Evolutionary conservation across 2,329 filamentous ascomycete genomes (phyloP).

Genomic region (Domatiomyces catenatus): DNA sequence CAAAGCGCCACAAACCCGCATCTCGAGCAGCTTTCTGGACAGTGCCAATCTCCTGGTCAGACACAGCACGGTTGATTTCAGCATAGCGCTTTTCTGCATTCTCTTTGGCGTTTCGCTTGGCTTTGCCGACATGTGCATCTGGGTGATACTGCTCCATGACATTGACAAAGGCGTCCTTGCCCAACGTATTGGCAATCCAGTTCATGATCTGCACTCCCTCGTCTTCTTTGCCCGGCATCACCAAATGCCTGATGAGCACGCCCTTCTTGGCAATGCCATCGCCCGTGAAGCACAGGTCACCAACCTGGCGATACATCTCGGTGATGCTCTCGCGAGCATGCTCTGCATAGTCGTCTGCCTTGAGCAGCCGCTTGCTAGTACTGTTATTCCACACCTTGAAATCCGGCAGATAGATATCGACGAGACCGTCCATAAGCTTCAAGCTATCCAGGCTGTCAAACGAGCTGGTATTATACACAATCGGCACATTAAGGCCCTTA

Average conservation of each 20-base stretch:
- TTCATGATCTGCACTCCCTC: slow-evolving; percentile 60
- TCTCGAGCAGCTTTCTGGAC: slow-evolving; percentile 53
- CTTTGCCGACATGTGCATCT: slow-evolving; percentile 65
- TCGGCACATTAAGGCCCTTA: slow-evolving; percentile 53
- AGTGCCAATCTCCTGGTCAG: slow-evolving; percentile 46
- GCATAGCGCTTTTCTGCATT: slow-evolving; percentile 46
- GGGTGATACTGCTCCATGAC: slow-evolving; percentile 84
- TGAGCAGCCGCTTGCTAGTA: slow-evolving; percentile 56
- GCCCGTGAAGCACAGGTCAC: slow-evolving; percentile 64
- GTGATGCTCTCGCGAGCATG: slow-evolving; percentile 62
- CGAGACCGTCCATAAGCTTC: slow-evolving; percentile 57
- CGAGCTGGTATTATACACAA: slow-evolving; percentile 73
- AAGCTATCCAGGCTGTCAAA: slow-evolving; percentile 64
- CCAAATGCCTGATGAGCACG: slow-evolving; percentile 60
- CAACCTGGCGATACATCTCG: slow-evolving; percentile 67
- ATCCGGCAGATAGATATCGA: slow-evolving; percentile 78
- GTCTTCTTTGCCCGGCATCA: slow-evolving; percentile 67
- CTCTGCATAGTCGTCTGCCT: slow-evolving; percentile 59
- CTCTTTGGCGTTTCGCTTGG: slow-evolving; percentile 26
- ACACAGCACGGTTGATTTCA: slow-evolving; percentile 63
- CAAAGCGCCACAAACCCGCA: slow-evolving; percentile 65
- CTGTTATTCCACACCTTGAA: slow-evolving; percentile 64
- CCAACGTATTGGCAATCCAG: slow-evolving; percentile 60
- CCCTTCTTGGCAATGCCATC: slow-evolving; percentile 71
- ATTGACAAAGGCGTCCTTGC: slow-evolving; percentile 61